Conservation (phyloP, 2,329 filamentous ascomycete species). For the Paraconiothyrium brasiliense region DNA sequence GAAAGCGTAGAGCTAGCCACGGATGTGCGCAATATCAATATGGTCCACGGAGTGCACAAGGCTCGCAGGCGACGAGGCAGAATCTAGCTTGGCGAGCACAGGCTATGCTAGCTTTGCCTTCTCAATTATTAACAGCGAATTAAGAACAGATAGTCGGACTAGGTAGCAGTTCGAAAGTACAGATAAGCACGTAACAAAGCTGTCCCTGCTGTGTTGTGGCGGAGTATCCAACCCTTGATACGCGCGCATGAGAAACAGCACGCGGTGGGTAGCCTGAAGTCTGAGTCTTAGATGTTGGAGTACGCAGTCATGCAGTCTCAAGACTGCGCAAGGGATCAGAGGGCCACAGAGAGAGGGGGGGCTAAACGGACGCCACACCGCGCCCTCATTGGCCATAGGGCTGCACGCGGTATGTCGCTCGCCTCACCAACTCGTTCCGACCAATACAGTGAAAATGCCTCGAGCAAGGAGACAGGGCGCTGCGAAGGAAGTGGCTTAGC, state of each 20-base stretch:
- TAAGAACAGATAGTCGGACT: neutral
- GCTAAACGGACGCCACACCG: neutral
- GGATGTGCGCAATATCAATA: neutral
- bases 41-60: neutral
- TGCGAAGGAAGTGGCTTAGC: slow-evolving; percentile 7
- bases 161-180: neutral
- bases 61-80: neutral
- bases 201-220: slow-evolving; percentile 13
- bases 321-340: neutral
- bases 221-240: neutral
- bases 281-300: neutral
- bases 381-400: neutral
- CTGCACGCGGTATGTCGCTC: slow-evolving; percentile 1
- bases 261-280: neutral
- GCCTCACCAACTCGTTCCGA: slow-evolving; percentile 2
- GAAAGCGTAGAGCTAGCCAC: neutral
- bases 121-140: neutral
- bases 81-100: neutral
- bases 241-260: neutral
- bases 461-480: neutral
- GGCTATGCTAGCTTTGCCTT: neutral
- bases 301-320: neutral
- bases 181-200: neutral
- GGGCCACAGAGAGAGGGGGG: neutral
- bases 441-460: neutral